phyloP scores from a whole-genome alignment of 106 monocot genomes.

The Phalaenopsis aphrodite region DNA sequence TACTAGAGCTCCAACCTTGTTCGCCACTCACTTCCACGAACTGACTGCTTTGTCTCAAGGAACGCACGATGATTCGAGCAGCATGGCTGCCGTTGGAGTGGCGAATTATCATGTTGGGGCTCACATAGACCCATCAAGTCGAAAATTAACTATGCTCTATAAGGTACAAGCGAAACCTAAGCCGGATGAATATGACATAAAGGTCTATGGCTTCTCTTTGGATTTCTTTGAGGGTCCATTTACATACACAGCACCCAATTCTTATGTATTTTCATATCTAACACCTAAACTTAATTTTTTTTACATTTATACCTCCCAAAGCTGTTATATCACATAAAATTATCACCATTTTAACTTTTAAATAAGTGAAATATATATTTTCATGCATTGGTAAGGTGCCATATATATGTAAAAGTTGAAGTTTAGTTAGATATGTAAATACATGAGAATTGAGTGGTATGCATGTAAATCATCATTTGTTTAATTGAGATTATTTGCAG shows the following conservation, averaged over 20 bases:
- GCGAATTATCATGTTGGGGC: conserved; percentile 98
- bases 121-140: conserved; percentile 79
- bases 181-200: background rate
- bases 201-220: background rate
- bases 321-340: no score
- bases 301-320: no score
- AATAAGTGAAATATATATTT: no score
- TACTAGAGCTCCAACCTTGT: conserved; percentile 83
- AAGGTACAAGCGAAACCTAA: conserved; percentile 42
- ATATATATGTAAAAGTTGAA: no score
- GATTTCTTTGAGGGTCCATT: background rate
- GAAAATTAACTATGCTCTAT: conserved; percentile 91
- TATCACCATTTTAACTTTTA: no score
- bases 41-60: conserved; percentile 76
- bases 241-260: no score
- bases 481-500: conserved; percentile 25
- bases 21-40: conserved; percentile 99
- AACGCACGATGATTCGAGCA: conserved; percentile 17
- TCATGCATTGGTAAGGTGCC: no score
- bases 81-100: conserved; percentile 33
- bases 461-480: background rate
- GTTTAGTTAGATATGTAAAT: no score
- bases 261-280: no score
- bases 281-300: no score
- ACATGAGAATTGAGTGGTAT: no score